Evolutionary conservation across 257 asterid species (phyloP).

Genomic region (Marsdenia floribunda): DNA sequence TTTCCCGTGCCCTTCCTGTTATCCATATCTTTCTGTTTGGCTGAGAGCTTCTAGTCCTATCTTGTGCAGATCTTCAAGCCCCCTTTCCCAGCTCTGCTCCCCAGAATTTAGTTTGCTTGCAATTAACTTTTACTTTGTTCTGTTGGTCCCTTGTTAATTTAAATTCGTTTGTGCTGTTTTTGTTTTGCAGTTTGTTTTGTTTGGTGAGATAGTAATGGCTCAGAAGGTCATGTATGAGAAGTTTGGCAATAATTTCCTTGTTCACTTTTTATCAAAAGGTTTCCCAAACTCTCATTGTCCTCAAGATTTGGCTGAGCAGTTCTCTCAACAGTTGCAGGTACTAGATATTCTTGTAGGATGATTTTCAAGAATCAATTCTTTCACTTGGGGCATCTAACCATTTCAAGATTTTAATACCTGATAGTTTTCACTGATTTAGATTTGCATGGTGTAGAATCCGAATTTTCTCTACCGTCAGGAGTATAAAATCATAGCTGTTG

Average conservation of each 20-base stretch:
- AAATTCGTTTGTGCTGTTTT: constrained; percentile 11
- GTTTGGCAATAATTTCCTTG: constrained; percentile 76
- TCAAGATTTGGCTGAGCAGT: constrained; percentile 80
- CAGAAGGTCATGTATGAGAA: constrained; percentile 92
- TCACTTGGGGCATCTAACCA: not conserved
- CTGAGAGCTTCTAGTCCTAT: not conserved
- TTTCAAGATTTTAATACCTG: not conserved
- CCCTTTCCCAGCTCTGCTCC: not conserved
- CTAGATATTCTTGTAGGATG: not conserved
- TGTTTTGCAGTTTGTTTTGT: constrained; percentile 55
- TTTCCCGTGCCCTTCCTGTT: not conserved
- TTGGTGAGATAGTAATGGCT: constrained; percentile 73
- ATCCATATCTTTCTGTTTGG: not conserved
- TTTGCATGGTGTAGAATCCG: not conserved
- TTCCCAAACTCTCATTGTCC: constrained; percentile 65
- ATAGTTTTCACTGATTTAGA: not conserved
- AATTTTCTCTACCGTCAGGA: not conserved
- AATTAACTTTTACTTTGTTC: not conserved
- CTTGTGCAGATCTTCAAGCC: not conserved
- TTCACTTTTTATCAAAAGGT: constrained; percentile 66
- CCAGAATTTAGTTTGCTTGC: not conserved
- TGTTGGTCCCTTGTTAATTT: not conserved
- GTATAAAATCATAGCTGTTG: no score
- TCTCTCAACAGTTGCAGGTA: constrained; percentile 87
- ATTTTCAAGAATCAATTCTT: not conserved